Evolutionary conservation across 2,329 filamentous ascomycete genomes (phyloP).

Genomic region (Arachnomyces sp.): DNA sequence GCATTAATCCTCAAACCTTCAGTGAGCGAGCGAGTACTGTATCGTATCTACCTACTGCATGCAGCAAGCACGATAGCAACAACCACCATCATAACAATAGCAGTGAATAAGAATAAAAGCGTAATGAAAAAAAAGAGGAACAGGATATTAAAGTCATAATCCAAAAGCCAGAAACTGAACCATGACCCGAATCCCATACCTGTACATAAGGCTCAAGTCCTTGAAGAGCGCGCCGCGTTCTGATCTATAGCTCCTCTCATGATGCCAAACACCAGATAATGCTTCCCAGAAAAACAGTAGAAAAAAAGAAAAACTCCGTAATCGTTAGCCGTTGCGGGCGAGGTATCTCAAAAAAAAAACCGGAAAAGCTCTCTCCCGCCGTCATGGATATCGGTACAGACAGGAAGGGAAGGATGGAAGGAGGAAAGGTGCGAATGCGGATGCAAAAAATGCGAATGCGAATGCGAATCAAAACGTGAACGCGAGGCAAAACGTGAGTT

Average conservation of each 20-base stretch:
- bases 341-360: constrained; percentile 5
- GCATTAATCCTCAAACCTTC: too few relatives aligned
- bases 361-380: not conserved
- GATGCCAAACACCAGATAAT: constrained; percentile 12
- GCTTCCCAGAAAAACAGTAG: constrained; percentile 4
- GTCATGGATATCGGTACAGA: not conserved
- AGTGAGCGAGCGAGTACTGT: too few relatives aligned
- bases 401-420: not conserved
- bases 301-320: constrained; percentile 3
- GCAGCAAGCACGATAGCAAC: too few relatives aligned
- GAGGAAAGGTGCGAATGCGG: not conserved
- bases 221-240: constrained; percentile 17
- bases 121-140: too few relatives aligned
- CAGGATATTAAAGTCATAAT: too few relatives aligned
- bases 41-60: too few relatives aligned
- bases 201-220: constrained; percentile 22
- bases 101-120: too few relatives aligned
- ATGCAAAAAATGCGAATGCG: not conserved
- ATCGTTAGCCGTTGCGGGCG: constrained; percentile 2
- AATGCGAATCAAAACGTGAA: constrained; percentile 1
- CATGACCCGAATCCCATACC: constrained; percentile 2
- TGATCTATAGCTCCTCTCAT: constrained; percentile 17
- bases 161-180: not conserved
- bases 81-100: too few relatives aligned
- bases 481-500: too few relatives aligned